Evolutionary conservation across 2,329 filamentous ascomycete species (phyloP).

Genomic region (Microsporum canis): DNA sequence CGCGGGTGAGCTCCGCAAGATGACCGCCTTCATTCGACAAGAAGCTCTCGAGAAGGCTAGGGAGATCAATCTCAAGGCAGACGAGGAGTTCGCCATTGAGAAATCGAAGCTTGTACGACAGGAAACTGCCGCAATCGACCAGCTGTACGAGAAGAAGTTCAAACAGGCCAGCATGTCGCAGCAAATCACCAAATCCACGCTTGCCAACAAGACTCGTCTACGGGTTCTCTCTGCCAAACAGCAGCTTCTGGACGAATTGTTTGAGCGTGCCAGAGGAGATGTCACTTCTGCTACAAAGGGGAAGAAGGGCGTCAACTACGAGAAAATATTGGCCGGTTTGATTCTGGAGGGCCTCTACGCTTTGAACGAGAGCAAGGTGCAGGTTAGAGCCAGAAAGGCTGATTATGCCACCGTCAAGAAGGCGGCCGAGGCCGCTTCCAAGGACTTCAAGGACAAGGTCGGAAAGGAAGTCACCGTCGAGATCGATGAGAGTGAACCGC

Average conservation of each 20-base stretch:
- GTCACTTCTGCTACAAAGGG: constrained; percentile 48
- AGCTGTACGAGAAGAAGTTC: constrained; percentile 94
- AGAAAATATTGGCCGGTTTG: constrained; percentile 62
- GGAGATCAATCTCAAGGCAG: constrained; percentile 96
- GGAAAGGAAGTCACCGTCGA: constrained; percentile 58
- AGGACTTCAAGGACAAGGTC: constrained; percentile 72
- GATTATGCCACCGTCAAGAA: constrained; percentile 66
- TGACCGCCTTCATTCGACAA: constrained; percentile 99
- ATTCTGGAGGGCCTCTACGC: constrained; percentile 85
- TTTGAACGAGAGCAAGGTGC: constrained; percentile 66
- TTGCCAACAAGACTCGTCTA: constrained; percentile 91
- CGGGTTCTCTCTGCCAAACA: constrained; percentile 78
- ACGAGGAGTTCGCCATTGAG: constrained; percentile 98
- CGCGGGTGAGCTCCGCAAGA: constrained; percentile 96
- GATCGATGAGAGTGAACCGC: constrained; percentile 65
- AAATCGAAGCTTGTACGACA: constrained; percentile 97
- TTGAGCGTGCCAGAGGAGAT: constrained; percentile 65
- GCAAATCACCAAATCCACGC: constrained; percentile 93
- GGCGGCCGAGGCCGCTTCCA: constrained; percentile 62
- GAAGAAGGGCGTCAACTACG: constrained; percentile 59
- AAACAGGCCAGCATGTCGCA: constrained; percentile 97
- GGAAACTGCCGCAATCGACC: constrained; percentile 87
- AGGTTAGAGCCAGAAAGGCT: constrained; percentile 64
- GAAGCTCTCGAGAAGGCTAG: constrained; percentile 94
- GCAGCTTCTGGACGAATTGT: constrained; percentile 81